These are phyloP conservation scores for Yamadazyma dendronema DNA, from an alignment of 1,139 yeast genomes.

Conservation along the genomic window DNA sequence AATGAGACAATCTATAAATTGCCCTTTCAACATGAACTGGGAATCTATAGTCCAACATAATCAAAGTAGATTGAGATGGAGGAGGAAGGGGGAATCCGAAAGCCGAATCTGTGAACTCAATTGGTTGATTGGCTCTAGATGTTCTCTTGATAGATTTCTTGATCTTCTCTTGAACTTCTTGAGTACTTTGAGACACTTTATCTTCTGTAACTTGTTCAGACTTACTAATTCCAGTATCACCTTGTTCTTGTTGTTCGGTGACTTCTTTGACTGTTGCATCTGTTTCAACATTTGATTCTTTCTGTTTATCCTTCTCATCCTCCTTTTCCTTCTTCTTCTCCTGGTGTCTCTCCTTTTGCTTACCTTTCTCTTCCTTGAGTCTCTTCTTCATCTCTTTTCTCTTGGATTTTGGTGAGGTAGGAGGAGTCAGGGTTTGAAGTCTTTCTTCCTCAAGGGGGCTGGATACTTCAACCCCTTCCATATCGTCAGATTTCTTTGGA, in stretches of 20 bases:
- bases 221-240: neutral
- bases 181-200: constrained; percentile 33
- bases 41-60: constrained; percentile 80
- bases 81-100: constrained; percentile 87
- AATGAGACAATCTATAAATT: constrained; percentile 84
- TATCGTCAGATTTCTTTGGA: neutral
- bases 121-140: constrained; percentile 62
- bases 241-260: neutral
- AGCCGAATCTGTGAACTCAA: constrained; percentile 76
- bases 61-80: constrained; percentile 67
- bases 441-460: constrained; percentile 1
- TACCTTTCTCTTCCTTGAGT: neutral
- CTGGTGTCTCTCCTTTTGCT: constrained; percentile 6
- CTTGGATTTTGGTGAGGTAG: constrained; percentile 1
- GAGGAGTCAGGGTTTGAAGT: neutral
- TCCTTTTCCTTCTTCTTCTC: constrained; percentile 8
- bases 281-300: constrained; percentile 6
- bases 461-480: constrained; percentile 3
- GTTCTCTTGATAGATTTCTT: constrained; percentile 44
- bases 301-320: constrained; percentile 1
- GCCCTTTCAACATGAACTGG: constrained; percentile 97
- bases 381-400: constrained; percentile 1
- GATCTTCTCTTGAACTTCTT: constrained; percentile 46
- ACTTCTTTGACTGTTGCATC: constrained; percentile 7
- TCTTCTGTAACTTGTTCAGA: constrained; percentile 7